These are phyloP conservation scores for Setaria italica DNA, from an alignment of 202 grass and related monocot species.

Conservation along the genomic window DNA sequence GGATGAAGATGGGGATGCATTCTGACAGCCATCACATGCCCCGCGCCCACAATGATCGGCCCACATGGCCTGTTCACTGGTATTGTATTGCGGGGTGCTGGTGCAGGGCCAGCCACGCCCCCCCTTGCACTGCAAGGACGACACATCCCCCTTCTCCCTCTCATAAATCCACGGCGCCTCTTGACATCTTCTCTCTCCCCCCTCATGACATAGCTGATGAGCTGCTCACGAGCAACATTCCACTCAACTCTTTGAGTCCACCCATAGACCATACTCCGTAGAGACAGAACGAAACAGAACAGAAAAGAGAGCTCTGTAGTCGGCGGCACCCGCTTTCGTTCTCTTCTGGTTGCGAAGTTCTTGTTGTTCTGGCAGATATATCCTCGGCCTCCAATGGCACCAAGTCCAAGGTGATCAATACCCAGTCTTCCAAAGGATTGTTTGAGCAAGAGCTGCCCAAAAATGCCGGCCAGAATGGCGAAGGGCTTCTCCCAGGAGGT, in stretches of 20 bases:
- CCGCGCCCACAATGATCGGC: constrained; percentile 37
- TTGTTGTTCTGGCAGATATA: not conserved
- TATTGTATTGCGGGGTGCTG: constrained; percentile 1
- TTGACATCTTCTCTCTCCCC: not conserved
- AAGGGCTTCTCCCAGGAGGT: constrained; percentile 44
- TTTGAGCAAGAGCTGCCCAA: not conserved
- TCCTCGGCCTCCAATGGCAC: not conserved
- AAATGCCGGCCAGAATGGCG: constrained; percentile 24
- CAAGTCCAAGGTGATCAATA: not conserved
- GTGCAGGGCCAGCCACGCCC: constrained; percentile 20
- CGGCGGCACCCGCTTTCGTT: not conserved
- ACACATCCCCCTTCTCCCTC: not conserved
- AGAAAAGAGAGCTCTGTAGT: not conserved
- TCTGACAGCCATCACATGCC: constrained; percentile 52
- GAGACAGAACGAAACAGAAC: not conserved
- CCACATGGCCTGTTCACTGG: constrained; percentile 36
- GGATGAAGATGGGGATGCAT: not conserved
- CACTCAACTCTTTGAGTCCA: not conserved
- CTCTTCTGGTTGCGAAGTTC: not conserved
- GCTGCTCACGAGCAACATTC: constrained; percentile 27
- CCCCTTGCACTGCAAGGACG: not conserved
- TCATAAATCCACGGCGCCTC: constrained; percentile 1
- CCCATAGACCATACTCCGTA: not conserved
- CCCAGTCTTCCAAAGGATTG: not conserved
- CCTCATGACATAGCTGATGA: constrained; percentile 1